Percentiles rank a stretch among this genome's conserved stretches.
These are phyloP conservation scores for Clitopilus hobsonii DNA, from an alignment of 768 basidiomycete genomes.

Conservation along the genomic window DNA sequence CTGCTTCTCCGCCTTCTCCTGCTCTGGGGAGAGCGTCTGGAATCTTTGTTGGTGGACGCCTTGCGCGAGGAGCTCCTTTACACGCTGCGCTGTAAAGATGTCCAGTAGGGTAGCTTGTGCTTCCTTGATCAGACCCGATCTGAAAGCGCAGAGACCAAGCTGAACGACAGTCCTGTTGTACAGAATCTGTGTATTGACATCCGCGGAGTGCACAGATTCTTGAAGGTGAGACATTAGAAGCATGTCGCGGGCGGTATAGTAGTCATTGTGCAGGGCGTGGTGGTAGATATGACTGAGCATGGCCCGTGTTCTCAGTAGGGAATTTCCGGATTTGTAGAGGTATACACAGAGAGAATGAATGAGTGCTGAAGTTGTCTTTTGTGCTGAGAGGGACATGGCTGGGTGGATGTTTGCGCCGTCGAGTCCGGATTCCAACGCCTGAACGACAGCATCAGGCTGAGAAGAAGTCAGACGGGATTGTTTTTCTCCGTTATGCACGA, in stretches of 20 bases:
- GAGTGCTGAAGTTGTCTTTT: constrained; percentile 62
- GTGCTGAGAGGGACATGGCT: constrained; percentile 49
- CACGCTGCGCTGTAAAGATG: constrained; percentile 93
- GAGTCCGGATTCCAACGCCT: constrained; percentile 77
- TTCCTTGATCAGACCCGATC: constrained; percentile 91
- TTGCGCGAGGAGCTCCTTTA: constrained; percentile 96
- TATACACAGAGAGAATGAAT: constrained; percentile 88
- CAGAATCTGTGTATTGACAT: constrained; percentile 94
- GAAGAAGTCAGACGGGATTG: constrained; percentile 2
- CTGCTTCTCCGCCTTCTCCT: constrained; percentile 94
- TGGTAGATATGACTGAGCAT: constrained; percentile 98
- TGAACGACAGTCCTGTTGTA: constrained; percentile 98
- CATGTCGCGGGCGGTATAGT: constrained; percentile 96
- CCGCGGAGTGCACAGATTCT: constrained; percentile 93
- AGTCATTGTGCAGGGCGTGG: constrained; percentile 93
- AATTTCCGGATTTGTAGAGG: constrained; percentile 89
- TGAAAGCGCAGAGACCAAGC: constrained; percentile 95
- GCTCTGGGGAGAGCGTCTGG: constrained; percentile 85
- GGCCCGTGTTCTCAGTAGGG: constrained; percentile 90
- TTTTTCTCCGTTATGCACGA: not conserved
- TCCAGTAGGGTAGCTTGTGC: constrained; percentile 90
- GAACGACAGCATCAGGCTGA: constrained; percentile 89
- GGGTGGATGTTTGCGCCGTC: constrained; percentile 57
- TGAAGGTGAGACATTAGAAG: constrained; percentile 98
- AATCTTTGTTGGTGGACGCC: constrained; percentile 92